Conservation (phyloP, 441 rosid genomes). For the Aleurites moluccanus region DNA sequence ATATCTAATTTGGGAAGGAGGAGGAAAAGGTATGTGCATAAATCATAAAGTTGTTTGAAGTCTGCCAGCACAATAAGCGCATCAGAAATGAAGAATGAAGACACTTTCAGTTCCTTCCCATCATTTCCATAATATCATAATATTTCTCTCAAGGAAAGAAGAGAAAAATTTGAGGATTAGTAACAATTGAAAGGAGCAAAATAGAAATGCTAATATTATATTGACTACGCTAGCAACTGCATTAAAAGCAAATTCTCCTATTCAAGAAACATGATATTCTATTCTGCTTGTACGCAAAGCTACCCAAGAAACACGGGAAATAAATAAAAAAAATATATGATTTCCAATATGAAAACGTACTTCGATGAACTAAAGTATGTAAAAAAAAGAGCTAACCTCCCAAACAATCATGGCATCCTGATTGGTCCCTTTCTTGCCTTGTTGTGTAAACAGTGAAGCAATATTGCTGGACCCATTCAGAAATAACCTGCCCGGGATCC, state of each 20-base stretch:
- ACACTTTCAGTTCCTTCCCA: neutral
- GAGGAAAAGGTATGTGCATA: neutral
- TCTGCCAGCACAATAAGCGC: too few relatives aligned
- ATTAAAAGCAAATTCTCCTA: neutral
- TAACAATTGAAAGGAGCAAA: neutral
- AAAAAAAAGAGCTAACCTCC: slow-evolving; percentile 69
- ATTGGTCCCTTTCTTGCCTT: slow-evolving; percentile 96
- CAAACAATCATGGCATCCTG: slow-evolving; percentile 99
- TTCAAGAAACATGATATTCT: slow-evolving; percentile 4
- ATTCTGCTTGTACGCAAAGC: slow-evolving; percentile 11
- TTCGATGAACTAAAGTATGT: slow-evolving; percentile 12
- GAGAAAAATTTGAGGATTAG: neutral
- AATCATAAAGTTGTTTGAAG: neutral
- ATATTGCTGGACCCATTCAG: slow-evolving; percentile 75
- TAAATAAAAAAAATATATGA: slow-evolving; percentile 13
- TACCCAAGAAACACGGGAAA: slow-evolving; percentile 12
- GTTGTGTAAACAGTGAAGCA: slow-evolving; percentile 87
- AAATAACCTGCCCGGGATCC: slow-evolving; percentile 80
- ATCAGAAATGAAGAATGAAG: slow-evolving; percentile 5
- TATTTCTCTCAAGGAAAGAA: neutral
- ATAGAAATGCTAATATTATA: neutral
- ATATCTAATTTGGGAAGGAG: neutral
- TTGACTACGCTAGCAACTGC: slow-evolving; percentile 2
- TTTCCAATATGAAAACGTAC: neutral
- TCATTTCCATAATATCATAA: neutral